Percentiles rank a stretch among this genome's conserved stretches.
phyloP scores from a whole-genome alignment of 2,329 filamentous ascomycete genomes.

The Xylariaceae sp. region DNA sequence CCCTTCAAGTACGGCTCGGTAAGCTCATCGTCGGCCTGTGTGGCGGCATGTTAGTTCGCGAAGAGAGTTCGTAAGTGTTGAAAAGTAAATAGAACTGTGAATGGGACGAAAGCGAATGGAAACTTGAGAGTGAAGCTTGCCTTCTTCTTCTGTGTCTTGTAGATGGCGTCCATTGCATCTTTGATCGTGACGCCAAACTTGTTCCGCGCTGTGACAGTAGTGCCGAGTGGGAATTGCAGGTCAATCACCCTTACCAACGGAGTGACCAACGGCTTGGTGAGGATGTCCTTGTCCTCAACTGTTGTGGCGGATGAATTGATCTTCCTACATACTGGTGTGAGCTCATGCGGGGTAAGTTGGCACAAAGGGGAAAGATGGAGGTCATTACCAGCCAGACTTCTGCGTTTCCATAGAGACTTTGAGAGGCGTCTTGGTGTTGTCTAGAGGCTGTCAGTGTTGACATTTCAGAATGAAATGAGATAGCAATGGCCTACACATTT shows the following conservation, averaged over 20 bases:
- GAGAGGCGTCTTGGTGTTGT: conserved; percentile 68
- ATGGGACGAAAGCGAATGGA: background rate
- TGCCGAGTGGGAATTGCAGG: conserved; percentile 81
- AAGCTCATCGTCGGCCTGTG: conserved; percentile 84
- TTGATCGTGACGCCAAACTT: conserved; percentile 95
- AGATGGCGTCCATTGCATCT: conserved; percentile 89
- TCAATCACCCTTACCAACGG: conserved; percentile 93
- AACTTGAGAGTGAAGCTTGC: conserved; percentile 44
- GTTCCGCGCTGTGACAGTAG: conserved; percentile 85
- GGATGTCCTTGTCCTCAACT: conserved; percentile 76
- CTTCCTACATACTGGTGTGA: conserved; percentile 59
- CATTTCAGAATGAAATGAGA: background rate
- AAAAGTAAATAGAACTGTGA: background rate
- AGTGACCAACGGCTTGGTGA: conserved; percentile 74
- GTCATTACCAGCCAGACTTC: conserved; percentile 76
- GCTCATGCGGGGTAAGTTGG: conserved; percentile 6
- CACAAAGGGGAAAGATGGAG: background rate
- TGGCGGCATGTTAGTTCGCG: conserved; percentile 3
- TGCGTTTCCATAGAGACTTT: conserved; percentile 78
- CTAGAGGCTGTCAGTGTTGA: conserved; percentile 43
- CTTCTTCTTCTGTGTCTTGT: conserved; percentile 97
- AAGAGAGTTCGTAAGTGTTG: too few species aligned
- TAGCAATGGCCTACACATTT: conserved; percentile 64
- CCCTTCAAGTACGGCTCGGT: conserved; percentile 82
- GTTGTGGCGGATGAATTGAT: conserved; percentile 79